Base-by-base conservation (phyloP, 805 yeast genomes). In the Wickerhamomyces tratensis region DNA sequence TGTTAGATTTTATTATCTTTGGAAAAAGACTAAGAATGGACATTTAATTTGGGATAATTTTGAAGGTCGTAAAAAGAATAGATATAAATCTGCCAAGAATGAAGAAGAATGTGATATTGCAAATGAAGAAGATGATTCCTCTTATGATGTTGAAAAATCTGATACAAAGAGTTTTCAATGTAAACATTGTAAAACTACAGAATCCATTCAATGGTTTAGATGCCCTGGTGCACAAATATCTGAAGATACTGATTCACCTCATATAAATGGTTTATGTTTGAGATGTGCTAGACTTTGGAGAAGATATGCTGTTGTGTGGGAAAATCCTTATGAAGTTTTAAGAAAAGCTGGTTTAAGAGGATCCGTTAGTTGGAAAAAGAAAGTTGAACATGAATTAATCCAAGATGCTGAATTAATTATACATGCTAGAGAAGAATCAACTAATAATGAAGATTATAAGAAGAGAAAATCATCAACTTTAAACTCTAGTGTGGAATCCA, bases 211-310 rank as follows among this genome's bases (percentile, higher is more conserved):
- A 41, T 86, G 95, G 96, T 76, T 72, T 48, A 67, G 83, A 41
- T 74, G 81, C 1, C 82, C 93, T 1, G 93, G 91, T 1, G 71
- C 68, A 29, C 64, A 68, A 3, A 69, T 11, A 59, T 63, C 5
- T 7, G 51, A 51, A n/a, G 51, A 55, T 34, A 34, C 29, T n/a
- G 39, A 38, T 14, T 30, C 9, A 14, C 44, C 11, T 31, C 52
- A 64, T 1, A 63, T 77, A 2, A 61, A 68, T 13, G 96, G 88
- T 0, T 64, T 91, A 12, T 91, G 98, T 59, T 63, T 72, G 29
- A 68, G 98, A 42, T 91, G 98, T 65, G 96, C 96, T 0, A 71
- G 84, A 44, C 56, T 93, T 29, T 91, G 98, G 98, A 72, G 96
- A 58, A 66, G 94, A 35, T 91, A 91, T 59, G 96, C 88, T 0